Percentiles rank a stretch among this genome's conserved stretches.
These are phyloP conservation scores for Pythium periplocum DNA, from an alignment of 352 stramenopile genomes.

Conservation along the genomic window DNA sequence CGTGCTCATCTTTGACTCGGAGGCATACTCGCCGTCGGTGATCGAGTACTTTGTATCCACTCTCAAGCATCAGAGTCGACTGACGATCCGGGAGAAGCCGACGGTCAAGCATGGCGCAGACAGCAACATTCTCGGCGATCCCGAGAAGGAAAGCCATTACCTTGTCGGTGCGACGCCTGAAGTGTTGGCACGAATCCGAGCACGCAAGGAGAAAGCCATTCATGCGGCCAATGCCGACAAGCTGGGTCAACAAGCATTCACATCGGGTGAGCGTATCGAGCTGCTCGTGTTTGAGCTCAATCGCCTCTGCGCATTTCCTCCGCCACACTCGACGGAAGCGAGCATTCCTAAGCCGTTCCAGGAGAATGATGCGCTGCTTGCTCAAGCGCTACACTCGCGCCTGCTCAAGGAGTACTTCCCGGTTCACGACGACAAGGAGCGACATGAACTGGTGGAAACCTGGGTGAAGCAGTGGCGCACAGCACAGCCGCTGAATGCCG, in stretches of 20 bases:
- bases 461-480: slow-evolving; percentile 76
- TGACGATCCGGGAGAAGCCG: slow-evolving; percentile 43
- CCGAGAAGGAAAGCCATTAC: slow-evolving; percentile 33
- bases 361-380: slow-evolving; percentile 60
- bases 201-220: slow-evolving; percentile 43
- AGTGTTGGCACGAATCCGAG: slow-evolving; percentile 54
- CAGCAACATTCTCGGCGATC: slow-evolving; percentile 14
- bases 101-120: slow-evolving; percentile 20
- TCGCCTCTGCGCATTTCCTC: slow-evolving; percentile 37
- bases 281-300: slow-evolving; percentile 68
- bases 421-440: slow-evolving; percentile 70
- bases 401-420: slow-evolving; percentile 70
- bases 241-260: slow-evolving; percentile 36
- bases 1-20: slow-evolving; percentile 65
- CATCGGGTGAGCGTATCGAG: slow-evolving; percentile 71
- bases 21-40: slow-evolving; percentile 37
- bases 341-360: slow-evolving; percentile 53
- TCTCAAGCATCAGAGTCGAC: slow-evolving; percentile 52
- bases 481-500: slow-evolving; percentile 44
- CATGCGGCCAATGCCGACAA: slow-evolving; percentile 41
- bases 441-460: slow-evolving; percentile 47
- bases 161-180: slow-evolving; percentile 45
- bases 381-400: slow-evolving; percentile 60
- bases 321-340: slow-evolving; percentile 11
- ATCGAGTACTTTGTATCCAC: slow-evolving; percentile 69